Evolutionary conservation across 2,329 filamentous ascomycete species (phyloP), one percentile per base, ranked within the genome.

Genomic region (Lomentospora prolificans): DNA sequence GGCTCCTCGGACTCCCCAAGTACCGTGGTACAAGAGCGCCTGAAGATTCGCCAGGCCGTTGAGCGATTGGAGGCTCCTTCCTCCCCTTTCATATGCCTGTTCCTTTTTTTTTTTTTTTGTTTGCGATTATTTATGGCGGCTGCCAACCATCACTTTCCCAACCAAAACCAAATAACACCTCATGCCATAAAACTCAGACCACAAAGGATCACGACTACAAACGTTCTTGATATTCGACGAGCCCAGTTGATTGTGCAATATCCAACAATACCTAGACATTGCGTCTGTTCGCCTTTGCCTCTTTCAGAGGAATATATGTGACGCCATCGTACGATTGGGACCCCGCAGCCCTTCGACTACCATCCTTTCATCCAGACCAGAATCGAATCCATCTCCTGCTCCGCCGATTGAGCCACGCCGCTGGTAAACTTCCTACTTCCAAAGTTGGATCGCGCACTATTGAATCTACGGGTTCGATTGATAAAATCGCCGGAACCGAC

Each of bases 281-380:
- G 33, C 33, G 10, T 17, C 17, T 39, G 7, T 12, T 46, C 22
- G n/a, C 17, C 19, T 46, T 17, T 9, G 4, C n/a, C n/a, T n/a
- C n/a, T n/a, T n/a, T n/a, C n/a, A 46, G 19, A 17, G 9, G 10
- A 19, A 3, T 46, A 2, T 27, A 7, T n/a, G 3, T 5, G 27
- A 51, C 24, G 24, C 48, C 48, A 51, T 51, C 48, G 48, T 51
- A 51, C 48, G 48, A 51, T 51, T n/a, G 22, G 12, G 25, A 30
- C 48, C 27, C 41, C 33, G 33, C 44, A 19, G 8, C 8, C 48
- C 24, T 14, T 28, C 48, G 24, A 12, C 24, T 30, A 19, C 14
- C 12, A 2, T 22, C 6, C 46, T 4, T 5, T 41, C n/a, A 5
- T 17, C n/a, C 41, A 24, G n/a, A 9, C 41, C 6, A n/a, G n/a